Evolutionary conservation across 441 rosid genomes (phyloP).

Genomic region (Erodium texanum): DNA sequence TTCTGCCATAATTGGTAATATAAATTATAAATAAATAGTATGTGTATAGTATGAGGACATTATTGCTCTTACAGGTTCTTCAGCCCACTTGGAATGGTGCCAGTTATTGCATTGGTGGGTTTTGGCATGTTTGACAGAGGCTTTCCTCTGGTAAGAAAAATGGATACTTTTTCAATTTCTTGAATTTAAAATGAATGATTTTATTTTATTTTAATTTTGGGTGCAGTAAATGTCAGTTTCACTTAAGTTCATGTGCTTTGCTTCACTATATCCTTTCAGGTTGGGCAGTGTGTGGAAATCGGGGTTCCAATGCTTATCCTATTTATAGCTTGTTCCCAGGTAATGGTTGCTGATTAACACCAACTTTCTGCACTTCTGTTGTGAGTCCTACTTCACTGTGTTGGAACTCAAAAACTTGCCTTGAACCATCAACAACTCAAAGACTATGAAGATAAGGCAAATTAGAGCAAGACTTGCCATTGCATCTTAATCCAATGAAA

Average conservation of each 20-base stretch:
- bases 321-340: slow-evolving; percentile 86
- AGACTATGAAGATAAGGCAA: neutral
- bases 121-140: slow-evolving; percentile 98
- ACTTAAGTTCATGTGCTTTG: slow-evolving; percentile 10
- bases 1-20: neutral
- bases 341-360: slow-evolving; percentile 16
- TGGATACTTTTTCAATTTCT: too few species aligned
- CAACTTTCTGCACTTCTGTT: neutral
- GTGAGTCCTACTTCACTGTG: neutral
- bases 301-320: slow-evolving; percentile 91
- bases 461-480: neutral
- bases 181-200: slow-evolving; percentile 10
- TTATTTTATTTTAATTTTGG: neutral
- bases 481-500: neutral
- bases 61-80: slow-evolving; percentile 62
- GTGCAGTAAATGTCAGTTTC: slow-evolving; percentile 3
- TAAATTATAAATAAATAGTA: neutral
- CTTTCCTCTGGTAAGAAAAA: slow-evolving; percentile 65
- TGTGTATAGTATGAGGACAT: neutral
- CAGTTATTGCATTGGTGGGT: slow-evolving; percentile 85
- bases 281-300: slow-evolving; percentile 81
- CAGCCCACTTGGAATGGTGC: slow-evolving; percentile 98
- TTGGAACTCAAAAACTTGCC: neutral
- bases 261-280: slow-evolving; percentile 30
- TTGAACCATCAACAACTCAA: neutral